Percentiles rank a stretch among this genome's conserved stretches.
These are phyloP conservation scores for Pestalotiopsis sp. DNA, from an alignment of 2,329 filamentous ascomycete species.

Conservation along the genomic window DNA sequence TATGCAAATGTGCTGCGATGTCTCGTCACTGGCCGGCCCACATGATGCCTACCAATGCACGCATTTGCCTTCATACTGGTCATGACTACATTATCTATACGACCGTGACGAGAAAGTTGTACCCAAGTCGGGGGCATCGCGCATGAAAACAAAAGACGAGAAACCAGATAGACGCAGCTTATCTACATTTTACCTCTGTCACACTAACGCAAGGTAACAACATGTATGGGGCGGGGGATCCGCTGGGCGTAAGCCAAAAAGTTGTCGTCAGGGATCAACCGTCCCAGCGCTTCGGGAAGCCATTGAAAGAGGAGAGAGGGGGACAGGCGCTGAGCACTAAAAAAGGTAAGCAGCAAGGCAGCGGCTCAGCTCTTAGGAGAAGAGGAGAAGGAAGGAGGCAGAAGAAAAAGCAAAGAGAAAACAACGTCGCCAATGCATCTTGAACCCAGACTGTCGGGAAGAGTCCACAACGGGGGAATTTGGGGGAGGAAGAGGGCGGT, in stretches of 20 bases:
- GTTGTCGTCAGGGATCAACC: slow-evolving; percentile 2
- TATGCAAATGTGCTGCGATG: background rate
- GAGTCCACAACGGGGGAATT: background rate
- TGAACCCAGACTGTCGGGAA: background rate
- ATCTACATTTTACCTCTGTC: background rate
- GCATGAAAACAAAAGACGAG: background rate
- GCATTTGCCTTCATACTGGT: background rate
- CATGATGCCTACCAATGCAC: background rate
- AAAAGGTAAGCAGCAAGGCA: background rate
- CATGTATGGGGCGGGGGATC: background rate
- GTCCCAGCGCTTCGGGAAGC: slow-evolving; percentile 1
- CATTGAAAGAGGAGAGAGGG: background rate
- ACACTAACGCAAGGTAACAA: background rate
- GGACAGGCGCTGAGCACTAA: background rate
- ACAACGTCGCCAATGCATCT: background rate
- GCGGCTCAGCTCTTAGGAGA: background rate
- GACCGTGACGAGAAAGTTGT: background rate
- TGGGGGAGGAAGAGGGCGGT: background rate
- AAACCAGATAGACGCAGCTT: background rate
- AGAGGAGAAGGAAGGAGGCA: background rate
- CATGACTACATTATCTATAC: background rate
- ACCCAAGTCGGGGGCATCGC: background rate
- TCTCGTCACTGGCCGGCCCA: background rate
- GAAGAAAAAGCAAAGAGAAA: background rate
- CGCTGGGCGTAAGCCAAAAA: background rate